Evolutionary conservation across 768 basidiomycete genomes (phyloP).

Genomic region (Mycena epipterygia): DNA sequence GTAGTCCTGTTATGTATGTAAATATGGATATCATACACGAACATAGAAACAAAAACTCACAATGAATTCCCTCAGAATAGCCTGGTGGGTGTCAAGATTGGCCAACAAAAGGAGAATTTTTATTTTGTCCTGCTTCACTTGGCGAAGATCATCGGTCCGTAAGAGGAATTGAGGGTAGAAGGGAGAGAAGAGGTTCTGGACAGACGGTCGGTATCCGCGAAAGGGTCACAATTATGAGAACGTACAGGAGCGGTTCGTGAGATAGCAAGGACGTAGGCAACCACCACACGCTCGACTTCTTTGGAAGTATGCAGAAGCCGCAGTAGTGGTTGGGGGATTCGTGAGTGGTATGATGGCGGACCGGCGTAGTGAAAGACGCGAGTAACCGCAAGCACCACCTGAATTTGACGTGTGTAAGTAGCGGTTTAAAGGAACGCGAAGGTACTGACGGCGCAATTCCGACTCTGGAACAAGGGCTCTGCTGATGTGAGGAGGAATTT

Average conservation of each 20-base stretch:
- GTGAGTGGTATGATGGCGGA: conserved; percentile 65
- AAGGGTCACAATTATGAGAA: conserved; percentile 15
- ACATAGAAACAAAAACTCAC: conserved; percentile 59
- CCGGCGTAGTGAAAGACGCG: conserved; percentile 83
- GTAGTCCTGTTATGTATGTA: conserved; percentile 69
- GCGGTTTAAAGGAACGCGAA: not conserved
- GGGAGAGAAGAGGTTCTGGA: conserved; percentile 72
- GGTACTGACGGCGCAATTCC: conserved; percentile 86
- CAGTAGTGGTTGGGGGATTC: conserved; percentile 80
- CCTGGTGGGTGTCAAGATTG: conserved; percentile 74
- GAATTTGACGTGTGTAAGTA: conserved; percentile 16
- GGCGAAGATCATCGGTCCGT: conserved; percentile 72
- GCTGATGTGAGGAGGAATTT: conserved; percentile 78
- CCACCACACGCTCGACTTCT: conserved; percentile 83
- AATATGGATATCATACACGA: not conserved
- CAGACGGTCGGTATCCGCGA: not conserved
- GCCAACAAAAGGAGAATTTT: conserved; percentile 77
- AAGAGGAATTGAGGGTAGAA: conserved; percentile 79
- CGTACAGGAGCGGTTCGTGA: conserved; percentile 77
- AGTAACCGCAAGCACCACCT: conserved; percentile 87
- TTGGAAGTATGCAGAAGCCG: conserved; percentile 75
- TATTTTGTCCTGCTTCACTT: conserved; percentile 83
- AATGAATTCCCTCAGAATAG: conserved; percentile 86
- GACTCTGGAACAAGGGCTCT: conserved; percentile 86
- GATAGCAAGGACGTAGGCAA: conserved; percentile 80